phyloP scores from a whole-genome alignment of 257 asterid genomes.

The Jasminum sambac region DNA sequence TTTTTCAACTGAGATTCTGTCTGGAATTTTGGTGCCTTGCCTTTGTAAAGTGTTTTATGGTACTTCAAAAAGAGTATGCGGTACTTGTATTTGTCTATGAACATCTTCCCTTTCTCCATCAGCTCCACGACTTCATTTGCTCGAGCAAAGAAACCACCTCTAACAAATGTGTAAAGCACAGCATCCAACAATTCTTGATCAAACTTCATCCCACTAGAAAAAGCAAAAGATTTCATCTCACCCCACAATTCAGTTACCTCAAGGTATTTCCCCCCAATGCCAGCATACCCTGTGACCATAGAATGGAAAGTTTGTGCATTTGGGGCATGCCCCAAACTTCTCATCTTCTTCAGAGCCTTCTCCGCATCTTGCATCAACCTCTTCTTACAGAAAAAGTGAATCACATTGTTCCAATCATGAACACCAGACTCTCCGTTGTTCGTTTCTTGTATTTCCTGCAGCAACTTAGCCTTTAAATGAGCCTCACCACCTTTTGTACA shows the following conservation, averaged over 20 bases:
- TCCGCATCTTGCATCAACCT: constrained; percentile 87
- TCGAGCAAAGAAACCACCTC: constrained; percentile 85
- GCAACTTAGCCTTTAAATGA: constrained; percentile 61
- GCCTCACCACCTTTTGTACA: constrained; percentile 42
- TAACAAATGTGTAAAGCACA: constrained; percentile 78
- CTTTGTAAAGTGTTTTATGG: constrained; percentile 70
- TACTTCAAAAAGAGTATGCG: constrained; percentile 75
- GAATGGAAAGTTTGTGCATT: constrained; percentile 93
- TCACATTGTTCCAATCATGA: constrained; percentile 86
- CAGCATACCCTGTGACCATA: constrained; percentile 79
- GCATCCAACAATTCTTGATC: constrained; percentile 86
- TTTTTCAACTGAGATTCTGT: constrained; percentile 73
- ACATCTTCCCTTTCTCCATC: constrained; percentile 77
- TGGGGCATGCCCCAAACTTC: constrained; percentile 68
- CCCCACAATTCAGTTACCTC: constrained; percentile 97
- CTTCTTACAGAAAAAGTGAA: constrained; percentile 91
- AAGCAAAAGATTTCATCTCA: constrained; percentile 73
- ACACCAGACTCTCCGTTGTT: constrained; percentile 64
- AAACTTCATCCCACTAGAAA: constrained; percentile 64
- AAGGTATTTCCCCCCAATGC: constrained; percentile 74
- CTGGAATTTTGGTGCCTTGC: constrained; percentile 79
- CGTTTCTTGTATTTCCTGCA: constrained; percentile 81
- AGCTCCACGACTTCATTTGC: constrained; percentile 79
- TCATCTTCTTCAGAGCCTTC: constrained; percentile 90
- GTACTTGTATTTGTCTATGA: constrained; percentile 83